Evolutionary conservation across 1,284 basidiomycete genomes (phyloP).

Genomic region (Clitocybe nebularis): DNA sequence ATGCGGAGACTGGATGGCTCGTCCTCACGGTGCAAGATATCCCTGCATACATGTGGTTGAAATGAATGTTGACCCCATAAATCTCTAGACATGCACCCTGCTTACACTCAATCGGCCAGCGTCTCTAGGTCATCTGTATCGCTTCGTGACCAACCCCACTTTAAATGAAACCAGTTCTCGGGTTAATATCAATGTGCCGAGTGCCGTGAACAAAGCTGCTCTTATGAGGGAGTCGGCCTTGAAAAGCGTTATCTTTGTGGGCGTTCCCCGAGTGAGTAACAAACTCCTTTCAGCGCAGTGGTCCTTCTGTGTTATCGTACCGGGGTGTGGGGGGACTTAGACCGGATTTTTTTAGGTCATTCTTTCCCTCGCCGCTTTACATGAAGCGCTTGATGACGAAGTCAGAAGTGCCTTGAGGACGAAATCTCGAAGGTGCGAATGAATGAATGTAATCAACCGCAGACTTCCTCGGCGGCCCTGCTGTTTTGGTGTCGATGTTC

Average conservation of each 20-base stretch:
- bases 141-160: constrained; percentile 61
- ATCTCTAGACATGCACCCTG: constrained; percentile 71
- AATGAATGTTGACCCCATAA: constrained; percentile 10
- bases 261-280: constrained; percentile 76
- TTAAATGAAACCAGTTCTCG: constrained; percentile 37
- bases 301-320: constrained; percentile 5
- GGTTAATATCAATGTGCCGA: constrained; percentile 38
- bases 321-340: constrained; percentile 12
- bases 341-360: constrained; percentile 59
- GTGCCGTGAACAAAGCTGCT: constrained; percentile 67
- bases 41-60: constrained; percentile 1
- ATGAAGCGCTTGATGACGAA: constrained; percentile 73
- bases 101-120: constrained; percentile 82
- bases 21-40: constrained; percentile 59
- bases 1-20: constrained; percentile 78
- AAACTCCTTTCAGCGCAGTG: constrained; percentile 17
- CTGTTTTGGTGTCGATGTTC: constrained; percentile 7
- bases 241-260: constrained; percentile 92
- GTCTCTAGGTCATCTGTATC: constrained; percentile 75
- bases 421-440: constrained; percentile 60
- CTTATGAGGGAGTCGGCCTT: constrained; percentile 91
- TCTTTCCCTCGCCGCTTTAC: constrained; percentile 74
- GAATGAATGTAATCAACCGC: constrained; percentile 13
- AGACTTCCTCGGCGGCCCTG: constrained; percentile 14
- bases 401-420: constrained; percentile 70